Percentiles rank a stretch among this genome's conserved stretches.
Evolutionary conservation across 176 grass and related monocot species (phyloP).

Genomic region (Aechmea fasciata): DNA sequence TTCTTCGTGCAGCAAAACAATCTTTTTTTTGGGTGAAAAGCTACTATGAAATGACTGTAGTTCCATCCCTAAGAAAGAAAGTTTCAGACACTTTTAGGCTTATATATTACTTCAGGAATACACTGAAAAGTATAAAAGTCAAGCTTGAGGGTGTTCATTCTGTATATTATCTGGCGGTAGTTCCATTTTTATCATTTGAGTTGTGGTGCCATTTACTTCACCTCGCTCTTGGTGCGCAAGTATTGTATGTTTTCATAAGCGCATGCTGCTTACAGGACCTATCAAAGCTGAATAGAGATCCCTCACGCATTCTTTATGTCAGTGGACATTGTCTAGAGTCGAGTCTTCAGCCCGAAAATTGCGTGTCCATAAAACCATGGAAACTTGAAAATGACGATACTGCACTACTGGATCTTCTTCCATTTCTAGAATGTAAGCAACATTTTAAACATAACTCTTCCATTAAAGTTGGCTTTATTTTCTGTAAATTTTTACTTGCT

Average conservation of each 20-base stretch:
- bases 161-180: too few species aligned
- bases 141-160: too few species aligned
- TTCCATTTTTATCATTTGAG: too few species aligned
- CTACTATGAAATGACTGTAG: too few species aligned
- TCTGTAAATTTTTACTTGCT: neutral
- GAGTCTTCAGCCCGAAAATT: constrained; percentile 69
- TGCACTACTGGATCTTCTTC: constrained; percentile 83
- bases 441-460: constrained; percentile 9
- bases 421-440: constrained; percentile 92
- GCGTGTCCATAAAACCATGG: constrained; percentile 60
- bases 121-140: too few species aligned
- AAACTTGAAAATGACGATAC: constrained; percentile 81
- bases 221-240: neutral
- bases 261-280: constrained; percentile 53
- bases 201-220: too few species aligned
- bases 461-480: constrained; percentile 5
- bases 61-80: too few species aligned
- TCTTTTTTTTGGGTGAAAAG: neutral
- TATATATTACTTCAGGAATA: too few species aligned
- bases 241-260: neutral
- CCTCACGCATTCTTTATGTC: constrained; percentile 59
- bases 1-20: neutral
- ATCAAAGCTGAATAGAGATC: constrained; percentile 88
- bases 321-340: constrained; percentile 63
- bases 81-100: too few species aligned